phyloP scores from a whole-genome alignment of 768 basidiomycete genomes.

The Suillus subaureus region DNA sequence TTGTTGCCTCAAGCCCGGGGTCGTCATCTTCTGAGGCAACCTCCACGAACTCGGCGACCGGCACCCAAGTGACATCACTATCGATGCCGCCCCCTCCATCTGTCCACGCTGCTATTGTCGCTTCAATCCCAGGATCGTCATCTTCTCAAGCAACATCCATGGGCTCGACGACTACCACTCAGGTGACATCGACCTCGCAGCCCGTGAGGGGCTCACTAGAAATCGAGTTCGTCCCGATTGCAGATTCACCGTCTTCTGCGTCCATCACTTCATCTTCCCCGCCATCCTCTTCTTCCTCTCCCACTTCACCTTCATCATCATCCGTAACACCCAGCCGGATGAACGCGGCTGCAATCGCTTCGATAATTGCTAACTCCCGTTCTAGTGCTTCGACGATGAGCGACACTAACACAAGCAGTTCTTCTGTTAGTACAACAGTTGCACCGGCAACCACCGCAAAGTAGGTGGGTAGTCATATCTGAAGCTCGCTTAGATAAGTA shows the following conservation, averaged over 20 bases:
- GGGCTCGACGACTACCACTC: conserved; percentile 1
- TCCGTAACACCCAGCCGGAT: conserved; percentile 5
- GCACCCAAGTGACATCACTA: neutral
- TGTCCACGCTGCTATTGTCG: neutral
- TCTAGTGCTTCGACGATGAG: conserved; percentile 2
- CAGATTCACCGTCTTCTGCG: conserved; percentile 4
- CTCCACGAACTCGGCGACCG: neutral
- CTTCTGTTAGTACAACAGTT: conserved; percentile 18
- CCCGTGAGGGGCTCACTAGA: conserved; percentile 17
- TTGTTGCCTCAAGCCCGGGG: neutral
- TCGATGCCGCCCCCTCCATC: neutral
- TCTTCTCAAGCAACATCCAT: neutral
- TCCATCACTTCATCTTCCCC: neutral
- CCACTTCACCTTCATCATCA: conserved; percentile 9
- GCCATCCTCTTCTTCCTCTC: neutral
- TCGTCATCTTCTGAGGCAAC: neutral
- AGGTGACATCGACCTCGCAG: conserved; percentile 3
- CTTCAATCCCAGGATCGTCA: neutral
- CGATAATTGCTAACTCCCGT: conserved; percentile 18
- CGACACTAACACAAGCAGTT: conserved; percentile 4
- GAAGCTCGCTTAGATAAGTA: neutral
- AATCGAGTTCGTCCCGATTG: conserved; percentile 23
- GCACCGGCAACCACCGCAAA: neutral
- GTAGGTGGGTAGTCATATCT: neutral
- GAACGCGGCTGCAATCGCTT: conserved; percentile 23